Base-by-base conservation (phyloP, 495 filamentous ascomycete genomes). In the Hamigera avellanea region DNA sequence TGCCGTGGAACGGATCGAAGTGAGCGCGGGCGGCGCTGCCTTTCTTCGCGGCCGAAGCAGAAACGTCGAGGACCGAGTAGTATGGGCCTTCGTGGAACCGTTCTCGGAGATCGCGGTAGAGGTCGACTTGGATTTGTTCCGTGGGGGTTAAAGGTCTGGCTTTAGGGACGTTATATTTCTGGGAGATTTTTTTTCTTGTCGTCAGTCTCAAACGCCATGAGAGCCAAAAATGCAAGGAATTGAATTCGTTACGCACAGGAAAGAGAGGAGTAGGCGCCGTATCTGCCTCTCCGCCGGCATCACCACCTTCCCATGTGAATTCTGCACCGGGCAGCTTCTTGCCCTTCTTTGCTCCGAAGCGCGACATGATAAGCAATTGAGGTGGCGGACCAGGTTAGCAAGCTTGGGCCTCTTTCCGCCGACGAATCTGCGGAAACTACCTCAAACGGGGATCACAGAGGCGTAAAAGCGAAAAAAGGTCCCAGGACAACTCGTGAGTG, bases 1-100 rank as follows among this genome's bases (percentile, higher is more conserved):
- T 76, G 36, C 73, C 70, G 28, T 69, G 59, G 45, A 80, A 80
- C 3, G 75, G 65, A 48, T 80, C 69, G 32, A 75, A 56, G 48
- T 62, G 47, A 36, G 55, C 44, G 34, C 64, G 49, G 29, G 58
- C 49, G 14, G 48, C 49, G 13, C 50, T 59, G 27, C 57, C 61
- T 37, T 63, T 61, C 19, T 62, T 67, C 0, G 59, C 63, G 1
- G 56, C 56, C 3, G 64, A 57, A 7, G 53, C 50, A 12, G 64
- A 60, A 13, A 62, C 59, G 37, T 68, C 62, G 1, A 78, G 56
- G 6, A 74, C 61, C 0, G 72, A 73, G 54, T 76, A 79, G 35
- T 66, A 63, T 1, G 74, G 72, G 0, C 73, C 71, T 16, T 74
- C 70, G 38, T 72, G 72, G 40, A 70, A 64, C 19, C 52, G 55